Percentiles rank a stretch among this genome's conserved stretches.
phyloP scores from a whole-genome alignment of 306 rosid species.

The Dalbergia oliveri region DNA sequence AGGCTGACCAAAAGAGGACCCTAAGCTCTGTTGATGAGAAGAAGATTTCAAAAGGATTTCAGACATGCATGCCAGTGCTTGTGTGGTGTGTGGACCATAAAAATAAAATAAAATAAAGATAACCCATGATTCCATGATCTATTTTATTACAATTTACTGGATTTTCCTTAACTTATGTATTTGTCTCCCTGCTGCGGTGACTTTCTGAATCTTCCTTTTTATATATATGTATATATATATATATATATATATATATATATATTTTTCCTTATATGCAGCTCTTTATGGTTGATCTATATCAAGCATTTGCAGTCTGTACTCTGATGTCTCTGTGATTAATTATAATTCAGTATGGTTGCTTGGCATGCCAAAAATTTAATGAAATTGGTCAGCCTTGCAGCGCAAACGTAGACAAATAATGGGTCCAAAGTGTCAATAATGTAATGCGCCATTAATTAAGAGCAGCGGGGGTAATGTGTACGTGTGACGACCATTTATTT shows the following conservation, averaged over 20 bases:
- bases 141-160: slow-evolving; percentile 1
- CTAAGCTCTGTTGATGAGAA: slow-evolving; percentile 18
- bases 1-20: slow-evolving; percentile 42
- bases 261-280: neutral
- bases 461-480: slow-evolving; percentile 33
- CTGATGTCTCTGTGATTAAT: slow-evolving; percentile 17
- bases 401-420: slow-evolving; percentile 22
- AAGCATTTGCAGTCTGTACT: slow-evolving; percentile 42
- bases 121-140: slow-evolving; percentile 3
- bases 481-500: slow-evolving; percentile 38
- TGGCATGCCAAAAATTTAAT: slow-evolving; percentile 29
- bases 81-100: slow-evolving; percentile 40
- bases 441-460: slow-evolving; percentile 38
- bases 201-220: neutral
- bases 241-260: neutral
- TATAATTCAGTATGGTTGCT: slow-evolving; percentile 38
- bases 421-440: slow-evolving; percentile 48
- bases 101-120: neutral
- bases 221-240: neutral
- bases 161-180: neutral
- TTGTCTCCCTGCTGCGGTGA: neutral
- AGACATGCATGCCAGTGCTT: slow-evolving; percentile 42
- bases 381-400: slow-evolving; percentile 45
- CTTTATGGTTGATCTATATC: slow-evolving; percentile 17
- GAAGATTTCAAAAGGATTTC: slow-evolving; percentile 38